Evolutionary conservation across 208 protist species (phyloP), one percentile per base, ranked within the genome.

Genomic region (Angomonas ambiguus): DNA sequence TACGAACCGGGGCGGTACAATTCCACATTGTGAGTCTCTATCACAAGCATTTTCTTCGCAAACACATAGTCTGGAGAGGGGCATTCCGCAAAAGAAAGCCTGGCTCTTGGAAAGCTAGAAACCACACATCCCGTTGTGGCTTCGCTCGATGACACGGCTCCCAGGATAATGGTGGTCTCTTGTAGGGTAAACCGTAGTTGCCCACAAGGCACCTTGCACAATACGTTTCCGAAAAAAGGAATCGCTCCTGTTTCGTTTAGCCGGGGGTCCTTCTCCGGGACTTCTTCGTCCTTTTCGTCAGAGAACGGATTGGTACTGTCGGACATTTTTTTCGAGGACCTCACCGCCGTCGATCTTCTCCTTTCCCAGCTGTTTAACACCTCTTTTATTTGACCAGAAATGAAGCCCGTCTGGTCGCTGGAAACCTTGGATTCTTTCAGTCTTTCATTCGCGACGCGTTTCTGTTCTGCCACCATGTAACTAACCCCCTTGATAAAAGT

Each of bases 11-110:
- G 84, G 1, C 90, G 79, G 71, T 76, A 92, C 3, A 93, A 51
- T 71, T 95, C 87, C 25, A 88, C 74, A 61, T 93, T 82, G 42
- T 85, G 65, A 20, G 83, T 88, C 61, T 88, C 74, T 8, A 95
- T 68, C 11, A 87, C 57, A 24, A 93, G 67, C 62, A 91, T 73
- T 67, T 87, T 87, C 71, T 92, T 92, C 27, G 74, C 79, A 1
- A 74, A 68, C 2, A 48, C 76, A 71, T 85, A 77, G 62, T 79
- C 75, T 13, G 91, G 75, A 56, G 74, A 82, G 11, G 84, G 77
- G 31, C 84, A 91, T 69, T 95, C 86, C 11, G 89, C 89, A 45
- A 87, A 95, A 16, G 80, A 82, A 1, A 95, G 62, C 4, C 69
- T 71, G 2, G 75, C 76, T 20, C 68, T 65, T 1, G 82, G 63